These are phyloP conservation scores for Ophiocordyceps camponoti-saundersi DNA, from an alignment of 2,329 filamentous ascomycete species.

Conservation along the genomic window DNA sequence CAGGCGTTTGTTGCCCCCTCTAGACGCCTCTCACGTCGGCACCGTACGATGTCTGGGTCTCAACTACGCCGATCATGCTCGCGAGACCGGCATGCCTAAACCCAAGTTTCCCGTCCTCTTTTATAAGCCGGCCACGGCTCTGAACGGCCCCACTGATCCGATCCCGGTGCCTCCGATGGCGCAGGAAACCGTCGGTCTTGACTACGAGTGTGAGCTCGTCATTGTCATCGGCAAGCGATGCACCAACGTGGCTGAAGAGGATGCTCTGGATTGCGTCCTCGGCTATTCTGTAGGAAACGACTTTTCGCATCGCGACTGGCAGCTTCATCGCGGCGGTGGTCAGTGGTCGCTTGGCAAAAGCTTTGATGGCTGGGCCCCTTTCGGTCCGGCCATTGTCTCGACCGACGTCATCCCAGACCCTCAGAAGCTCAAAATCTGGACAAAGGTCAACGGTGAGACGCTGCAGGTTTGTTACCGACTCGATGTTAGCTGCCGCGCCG, in stretches of 20 bases:
- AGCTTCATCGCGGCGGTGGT: constrained; percentile 47
- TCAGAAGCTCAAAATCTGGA: constrained; percentile 36
- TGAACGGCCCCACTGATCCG: constrained; percentile 45
- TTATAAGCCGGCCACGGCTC: constrained; percentile 42
- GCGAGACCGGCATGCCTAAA: constrained; percentile 50
- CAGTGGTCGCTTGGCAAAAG: constrained; percentile 61
- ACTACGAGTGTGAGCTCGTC: constrained; percentile 71
- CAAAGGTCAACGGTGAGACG: constrained; percentile 39
- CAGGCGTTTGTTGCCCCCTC: constrained; percentile 41
- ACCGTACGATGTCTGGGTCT: constrained; percentile 55
- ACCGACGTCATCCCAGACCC: constrained; percentile 36
- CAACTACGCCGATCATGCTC: constrained; percentile 57
- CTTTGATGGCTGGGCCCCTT: constrained; percentile 61
- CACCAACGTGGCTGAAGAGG: constrained; percentile 43
- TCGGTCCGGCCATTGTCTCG: constrained; percentile 54
- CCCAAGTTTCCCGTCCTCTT: constrained; percentile 60
- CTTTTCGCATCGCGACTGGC: constrained; percentile 66
- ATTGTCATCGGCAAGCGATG: constrained; percentile 54
- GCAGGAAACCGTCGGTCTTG: constrained; percentile 47
- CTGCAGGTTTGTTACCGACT: constrained; percentile 33
- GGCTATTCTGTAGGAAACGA: constrained; percentile 66
- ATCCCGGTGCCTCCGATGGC: constrained; percentile 50
- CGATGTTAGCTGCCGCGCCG: no score
- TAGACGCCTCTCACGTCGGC: constrained; percentile 43
- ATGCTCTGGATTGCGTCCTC: constrained; percentile 54